Percentiles rank a stretch among this genome's conserved stretches.
phyloP scores from a whole-genome alignment of 441 rosid genomes.

The Hura crepitans region DNA sequence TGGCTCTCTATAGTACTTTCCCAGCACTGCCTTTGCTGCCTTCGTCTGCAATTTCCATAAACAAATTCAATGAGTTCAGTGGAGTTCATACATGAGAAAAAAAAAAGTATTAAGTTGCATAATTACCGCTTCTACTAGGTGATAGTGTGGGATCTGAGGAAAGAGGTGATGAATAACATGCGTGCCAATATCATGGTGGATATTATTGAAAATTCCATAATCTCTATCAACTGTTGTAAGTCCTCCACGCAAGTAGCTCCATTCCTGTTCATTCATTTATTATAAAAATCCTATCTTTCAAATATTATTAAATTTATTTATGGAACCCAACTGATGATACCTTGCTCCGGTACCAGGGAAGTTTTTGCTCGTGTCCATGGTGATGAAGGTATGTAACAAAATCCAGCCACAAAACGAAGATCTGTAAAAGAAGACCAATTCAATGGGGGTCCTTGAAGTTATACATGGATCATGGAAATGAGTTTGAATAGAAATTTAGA shows the following conservation, averaged over 20 bases:
- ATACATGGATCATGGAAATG: too few species aligned
- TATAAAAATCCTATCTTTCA: too few species aligned
- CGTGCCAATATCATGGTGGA: constrained; percentile 77
- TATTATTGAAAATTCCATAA: constrained; percentile 38
- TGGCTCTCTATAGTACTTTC: constrained; percentile 53
- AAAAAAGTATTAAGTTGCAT: too few species aligned
- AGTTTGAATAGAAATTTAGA: too few species aligned
- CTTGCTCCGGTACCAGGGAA: constrained; percentile 95
- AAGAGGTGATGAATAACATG: constrained; percentile 88
- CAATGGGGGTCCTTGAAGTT: too few species aligned
- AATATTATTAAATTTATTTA: too few species aligned
- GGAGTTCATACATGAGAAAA: too few species aligned
- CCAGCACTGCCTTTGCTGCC: constrained; percentile 47
- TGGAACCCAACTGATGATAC: too few species aligned
- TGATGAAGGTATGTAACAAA: constrained; percentile 83
- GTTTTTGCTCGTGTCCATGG: constrained; percentile 71
- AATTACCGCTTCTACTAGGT: constrained; percentile 80
- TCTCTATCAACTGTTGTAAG: constrained; percentile 85
- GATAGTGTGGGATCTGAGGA: constrained; percentile 93
- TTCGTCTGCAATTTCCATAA: constrained; percentile 32
- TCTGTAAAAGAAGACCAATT: constrained; percentile 42
- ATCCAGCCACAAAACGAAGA: constrained; percentile 79
- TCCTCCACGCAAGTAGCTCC: constrained; percentile 91
- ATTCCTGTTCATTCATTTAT: constrained; percentile 49
- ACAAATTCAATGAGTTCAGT: not conserved